phyloP scores from a whole-genome alignment of 352 stramenopile genomes.

The Phytophthora tentaculata region DNA sequence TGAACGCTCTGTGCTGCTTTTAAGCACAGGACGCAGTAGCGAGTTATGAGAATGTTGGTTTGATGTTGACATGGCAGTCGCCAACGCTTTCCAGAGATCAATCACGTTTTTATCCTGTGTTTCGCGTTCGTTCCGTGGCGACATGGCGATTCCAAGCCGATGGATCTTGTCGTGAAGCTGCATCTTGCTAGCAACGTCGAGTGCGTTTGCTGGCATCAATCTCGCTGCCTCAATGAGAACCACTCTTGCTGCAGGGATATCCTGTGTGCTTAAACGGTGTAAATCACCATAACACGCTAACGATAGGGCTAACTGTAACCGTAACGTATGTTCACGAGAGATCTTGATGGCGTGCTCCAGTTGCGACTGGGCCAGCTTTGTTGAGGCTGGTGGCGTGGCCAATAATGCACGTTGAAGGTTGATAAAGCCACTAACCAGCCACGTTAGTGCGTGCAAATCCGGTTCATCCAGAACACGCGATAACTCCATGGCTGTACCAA shows the following conservation, averaged over 20 bases:
- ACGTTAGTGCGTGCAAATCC: slow-evolving; percentile 50
- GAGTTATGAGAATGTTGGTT: slow-evolving; percentile 6
- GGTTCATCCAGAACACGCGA: slow-evolving; percentile 49
- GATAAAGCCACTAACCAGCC: slow-evolving; percentile 54
- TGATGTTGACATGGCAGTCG: slow-evolving; percentile 11
- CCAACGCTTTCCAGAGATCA: slow-evolving; percentile 31
- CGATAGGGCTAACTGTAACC: slow-evolving; percentile 37
- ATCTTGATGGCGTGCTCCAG: slow-evolving; percentile 42
- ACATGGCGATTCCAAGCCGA: slow-evolving; percentile 24
- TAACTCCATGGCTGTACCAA: slow-evolving; percentile 51
- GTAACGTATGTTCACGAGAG: slow-evolving; percentile 43
- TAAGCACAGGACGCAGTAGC: slow-evolving; percentile 22
- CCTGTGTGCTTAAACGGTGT: slow-evolving; percentile 21
- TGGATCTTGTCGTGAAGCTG: slow-evolving; percentile 52
- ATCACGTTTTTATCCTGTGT: slow-evolving; percentile 34
- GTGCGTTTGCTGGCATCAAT: slow-evolving; percentile 34
- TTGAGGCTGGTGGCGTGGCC: slow-evolving; percentile 5
- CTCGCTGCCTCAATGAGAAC: slow-evolving; percentile 42
- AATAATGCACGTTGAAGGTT: slow-evolving; percentile 35
- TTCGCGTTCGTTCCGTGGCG: slow-evolving; percentile 8
- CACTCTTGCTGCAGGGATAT: slow-evolving; percentile 15
- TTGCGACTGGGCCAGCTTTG: slow-evolving; percentile 38
- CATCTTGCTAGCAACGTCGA: slow-evolving; percentile 51
- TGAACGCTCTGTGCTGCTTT: slow-evolving; percentile 29
- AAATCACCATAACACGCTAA: slow-evolving; percentile 50